A percentile compares a stretch with the other conserved stretches of the same genome.
These are phyloP conservation scores for Salvia rosmarinus DNA, from an alignment of 257 asterid species.

Conservation along the genomic window DNA sequence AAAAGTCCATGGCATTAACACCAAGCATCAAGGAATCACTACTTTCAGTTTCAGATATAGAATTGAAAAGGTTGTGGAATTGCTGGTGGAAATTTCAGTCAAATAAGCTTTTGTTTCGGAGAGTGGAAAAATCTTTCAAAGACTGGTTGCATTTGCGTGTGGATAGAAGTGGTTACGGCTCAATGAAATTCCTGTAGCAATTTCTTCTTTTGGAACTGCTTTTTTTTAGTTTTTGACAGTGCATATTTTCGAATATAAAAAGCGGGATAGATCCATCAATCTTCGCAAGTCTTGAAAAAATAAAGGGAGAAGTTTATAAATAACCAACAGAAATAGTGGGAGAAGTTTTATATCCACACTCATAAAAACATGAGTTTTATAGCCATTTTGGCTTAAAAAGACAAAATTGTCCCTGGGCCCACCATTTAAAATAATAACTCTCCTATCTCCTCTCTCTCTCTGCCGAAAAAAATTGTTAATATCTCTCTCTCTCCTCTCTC, in stretches of 20 bases:
- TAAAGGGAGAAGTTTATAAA: too few species aligned
- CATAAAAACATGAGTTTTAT: too few species aligned
- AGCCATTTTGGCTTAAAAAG: too few species aligned
- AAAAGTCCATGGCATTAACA: slow-evolving; percentile 48
- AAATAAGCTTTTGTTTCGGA: slow-evolving; percentile 31
- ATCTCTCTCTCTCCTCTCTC: too few species aligned
- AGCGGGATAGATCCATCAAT: slow-evolving; percentile 9
- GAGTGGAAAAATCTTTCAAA: slow-evolving; percentile 23
- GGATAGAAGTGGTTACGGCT: slow-evolving; percentile 29
- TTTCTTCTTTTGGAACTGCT: slow-evolving; percentile 12
- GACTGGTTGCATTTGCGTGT: slow-evolving; percentile 30
- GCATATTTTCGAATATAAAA: slow-evolving; percentile 21
- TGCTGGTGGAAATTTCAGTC: slow-evolving; percentile 30
- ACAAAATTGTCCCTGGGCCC: too few species aligned
- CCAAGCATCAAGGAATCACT: slow-evolving; percentile 43
- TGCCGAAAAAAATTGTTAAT: too few species aligned
- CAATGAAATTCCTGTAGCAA: slow-evolving; percentile 30
- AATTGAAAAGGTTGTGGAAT: background rate
- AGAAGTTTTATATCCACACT: too few species aligned
- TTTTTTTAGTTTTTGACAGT: slow-evolving; percentile 19
- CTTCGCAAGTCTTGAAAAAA: background rate
- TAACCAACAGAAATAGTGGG: too few species aligned
- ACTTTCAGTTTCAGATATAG: slow-evolving; percentile 20
- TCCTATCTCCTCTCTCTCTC: too few species aligned
- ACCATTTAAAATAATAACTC: too few species aligned